Evolutionary conservation across 2,329 filamentous ascomycete species (phyloP).

Genomic region (Rhinocladiella similis): DNA sequence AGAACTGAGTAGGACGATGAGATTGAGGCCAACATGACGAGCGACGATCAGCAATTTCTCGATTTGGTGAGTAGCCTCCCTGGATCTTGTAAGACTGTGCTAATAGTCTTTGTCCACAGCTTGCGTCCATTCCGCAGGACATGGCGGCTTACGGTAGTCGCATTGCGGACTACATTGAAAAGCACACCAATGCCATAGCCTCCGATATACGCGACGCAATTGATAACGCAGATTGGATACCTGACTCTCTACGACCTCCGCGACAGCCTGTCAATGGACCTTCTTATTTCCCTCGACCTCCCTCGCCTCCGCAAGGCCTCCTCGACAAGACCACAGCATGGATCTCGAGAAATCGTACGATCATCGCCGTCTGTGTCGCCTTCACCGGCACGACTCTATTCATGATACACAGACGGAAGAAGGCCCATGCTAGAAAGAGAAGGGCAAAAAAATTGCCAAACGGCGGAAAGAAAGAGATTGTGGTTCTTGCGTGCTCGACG

Average conservation of each 20-base stretch:
- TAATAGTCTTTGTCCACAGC: slow-evolving; percentile 38
- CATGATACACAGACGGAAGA: slow-evolving; percentile 62
- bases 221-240: slow-evolving; percentile 69
- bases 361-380: slow-evolving; percentile 70
- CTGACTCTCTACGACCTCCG: slow-evolving; percentile 64
- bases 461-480: slow-evolving; percentile 83
- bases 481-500: slow-evolving; percentile 85
- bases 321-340: slow-evolving; percentile 66
- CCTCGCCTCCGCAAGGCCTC: slow-evolving; percentile 44
- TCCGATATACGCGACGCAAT: slow-evolving; percentile 67
- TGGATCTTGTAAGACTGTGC: neutral
- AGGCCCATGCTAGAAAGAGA: slow-evolving; percentile 61
- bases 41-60: slow-evolving; percentile 75
- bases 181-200: slow-evolving; percentile 75
- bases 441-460: slow-evolving; percentile 77
- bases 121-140: slow-evolving; percentile 62
- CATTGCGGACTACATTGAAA: slow-evolving; percentile 77
- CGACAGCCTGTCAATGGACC: slow-evolving; percentile 22
- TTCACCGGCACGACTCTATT: slow-evolving; percentile 65
- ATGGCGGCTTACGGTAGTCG: slow-evolving; percentile 69
- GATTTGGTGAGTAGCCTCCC: slow-evolving; percentile 60
- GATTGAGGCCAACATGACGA: slow-evolving; percentile 62
- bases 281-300: slow-evolving; percentile 31
- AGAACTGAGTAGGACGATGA: neutral
- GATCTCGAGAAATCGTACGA: slow-evolving; percentile 69